These are phyloP conservation scores for Collybiopsis confluens DNA, from an alignment of 768 basidiomycete species.

Conservation along the genomic window DNA sequence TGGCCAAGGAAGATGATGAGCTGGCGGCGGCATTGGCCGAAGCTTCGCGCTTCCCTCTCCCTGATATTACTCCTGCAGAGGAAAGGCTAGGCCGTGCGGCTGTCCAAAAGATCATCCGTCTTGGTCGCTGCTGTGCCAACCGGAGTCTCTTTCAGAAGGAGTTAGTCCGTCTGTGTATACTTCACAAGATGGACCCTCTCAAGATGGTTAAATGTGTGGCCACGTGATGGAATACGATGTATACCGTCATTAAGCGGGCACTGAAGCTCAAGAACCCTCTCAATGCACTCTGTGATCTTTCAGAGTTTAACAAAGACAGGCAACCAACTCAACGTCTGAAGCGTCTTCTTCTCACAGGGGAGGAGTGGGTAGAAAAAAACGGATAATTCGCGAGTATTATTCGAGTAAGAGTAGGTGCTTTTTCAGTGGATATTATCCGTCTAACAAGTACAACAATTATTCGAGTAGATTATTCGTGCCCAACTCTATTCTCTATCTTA, in stretches of 20 bases:
- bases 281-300: neutral
- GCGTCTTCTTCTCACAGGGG: no score
- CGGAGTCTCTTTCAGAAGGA: neutral
- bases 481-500: no score
- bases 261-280: neutral
- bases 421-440: no score
- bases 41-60: neutral
- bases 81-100: neutral
- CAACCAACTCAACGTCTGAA: no score
- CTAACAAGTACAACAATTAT: no score
- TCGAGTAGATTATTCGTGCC: no score
- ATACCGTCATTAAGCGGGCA: neutral
- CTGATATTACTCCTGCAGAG: neutral
- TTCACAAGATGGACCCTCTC: neutral
- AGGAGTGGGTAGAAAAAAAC: no score
- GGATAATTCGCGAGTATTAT: no score
- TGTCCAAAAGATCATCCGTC: neutral
- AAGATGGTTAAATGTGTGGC: constrained; percentile 3
- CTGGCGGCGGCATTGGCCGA: neutral
- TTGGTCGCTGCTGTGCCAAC: neutral
- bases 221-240: constrained; percentile 3
- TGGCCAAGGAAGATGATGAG: neutral
- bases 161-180: neutral
- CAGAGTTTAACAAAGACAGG: no score
- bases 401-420: no score